Base-by-base conservation (phyloP, 73 alveolate genomes). In the Durusdinium trenchii region DNA sequence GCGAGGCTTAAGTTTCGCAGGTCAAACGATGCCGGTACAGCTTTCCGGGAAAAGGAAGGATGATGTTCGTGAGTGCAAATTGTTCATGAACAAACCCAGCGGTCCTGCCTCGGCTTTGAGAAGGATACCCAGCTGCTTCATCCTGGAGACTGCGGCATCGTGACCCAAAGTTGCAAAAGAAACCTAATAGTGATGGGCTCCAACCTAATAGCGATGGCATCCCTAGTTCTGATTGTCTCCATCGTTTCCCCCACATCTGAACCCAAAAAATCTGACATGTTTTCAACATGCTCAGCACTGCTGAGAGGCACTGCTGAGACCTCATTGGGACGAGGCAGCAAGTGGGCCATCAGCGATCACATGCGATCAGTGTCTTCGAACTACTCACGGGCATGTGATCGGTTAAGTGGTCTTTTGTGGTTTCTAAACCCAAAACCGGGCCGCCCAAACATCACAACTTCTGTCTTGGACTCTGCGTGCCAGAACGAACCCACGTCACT, bases 291-390 rank as follows among this genome's bases (percentile, higher is more conserved):
- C 12, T 57, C 43, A 62, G 89, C 62, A 46, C n/a, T n/a, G n/a
- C n/a, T n/a, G n/a, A n/a, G n/a, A n/a, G n/a, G n/a, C n/a, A n/a
- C n/a, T n/a, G n/a, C n/a, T n/a, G n/a, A n/a, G n/a, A n/a, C n/a
- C n/a, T n/a, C n/a, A n/a, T n/a, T n/a, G n/a, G 91, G 91, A 36
- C 91, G 91, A 48, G 91, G 91, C 91, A 81, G 91, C 67, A 81
- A 81, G 71, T 81, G 91, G 46, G 91, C 91, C 91, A 81, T 81
- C n/a, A n/a, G n/a, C n/a, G n/a, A n/a, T n/a, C n/a, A n/a, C n/a
- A n/a, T n/a, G n/a, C n/a, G n/a, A n/a, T n/a, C n/a, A n/a, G n/a
- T n/a, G n/a, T n/a, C n/a, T n/a, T n/a, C n/a, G n/a, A n/a, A n/a
- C n/a, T n/a, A n/a, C n/a, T n/a, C n/a, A n/a, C n/a, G n/a, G n/a